Percentiles rank a stretch among this genome's conserved stretches.
phyloP scores from a whole-genome alignment of 768 basidiomycete genomes.

The Suillus plorans region DNA sequence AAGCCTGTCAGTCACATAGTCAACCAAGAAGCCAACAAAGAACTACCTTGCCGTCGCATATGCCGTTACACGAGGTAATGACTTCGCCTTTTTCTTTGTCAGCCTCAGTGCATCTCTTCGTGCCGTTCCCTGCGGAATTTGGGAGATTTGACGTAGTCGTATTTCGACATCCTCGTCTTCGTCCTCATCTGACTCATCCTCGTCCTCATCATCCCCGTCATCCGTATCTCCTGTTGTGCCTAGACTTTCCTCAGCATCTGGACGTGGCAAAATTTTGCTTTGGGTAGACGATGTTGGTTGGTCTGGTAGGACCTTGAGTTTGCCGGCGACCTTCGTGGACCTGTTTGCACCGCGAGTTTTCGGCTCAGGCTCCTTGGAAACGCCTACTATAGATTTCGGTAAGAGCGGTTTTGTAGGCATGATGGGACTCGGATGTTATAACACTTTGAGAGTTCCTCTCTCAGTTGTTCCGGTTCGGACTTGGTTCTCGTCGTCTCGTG shows the following conservation, averaged over 20 bases:
- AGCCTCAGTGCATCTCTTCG: constrained; percentile 85
- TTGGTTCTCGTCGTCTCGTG: not conserved
- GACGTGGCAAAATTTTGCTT: constrained; percentile 16
- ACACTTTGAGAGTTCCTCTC: not conserved
- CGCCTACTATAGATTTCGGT: constrained; percentile 28
- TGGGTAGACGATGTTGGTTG: constrained; percentile 55
- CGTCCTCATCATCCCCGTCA: constrained; percentile 60
- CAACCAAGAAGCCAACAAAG: not conserved
- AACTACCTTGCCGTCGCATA: constrained; percentile 89
- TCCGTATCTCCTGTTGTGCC: constrained; percentile 63
- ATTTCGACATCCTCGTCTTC: constrained; percentile 62
- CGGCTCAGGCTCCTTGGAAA: constrained; percentile 17
- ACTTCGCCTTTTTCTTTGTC: constrained; percentile 94
- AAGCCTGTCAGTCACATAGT: not conserved
- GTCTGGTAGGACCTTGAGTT: constrained; percentile 86
- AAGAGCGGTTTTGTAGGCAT: constrained; percentile 33
- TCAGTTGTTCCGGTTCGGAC: not conserved
- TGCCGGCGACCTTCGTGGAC: constrained; percentile 79
- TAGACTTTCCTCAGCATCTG: constrained; percentile 41
- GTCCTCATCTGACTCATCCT: constrained; percentile 56
- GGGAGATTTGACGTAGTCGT: constrained; percentile 66
- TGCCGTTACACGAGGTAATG: constrained; percentile 89
- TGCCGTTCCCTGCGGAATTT: constrained; percentile 93
- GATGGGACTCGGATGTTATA: constrained; percentile 1
- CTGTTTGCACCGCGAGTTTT: constrained; percentile 74